Evolutionary conservation across 2,329 filamentous ascomycete genomes (phyloP), one percentile per base, ranked within the genome.

Genomic region (Exophiala oligosperma): DNA sequence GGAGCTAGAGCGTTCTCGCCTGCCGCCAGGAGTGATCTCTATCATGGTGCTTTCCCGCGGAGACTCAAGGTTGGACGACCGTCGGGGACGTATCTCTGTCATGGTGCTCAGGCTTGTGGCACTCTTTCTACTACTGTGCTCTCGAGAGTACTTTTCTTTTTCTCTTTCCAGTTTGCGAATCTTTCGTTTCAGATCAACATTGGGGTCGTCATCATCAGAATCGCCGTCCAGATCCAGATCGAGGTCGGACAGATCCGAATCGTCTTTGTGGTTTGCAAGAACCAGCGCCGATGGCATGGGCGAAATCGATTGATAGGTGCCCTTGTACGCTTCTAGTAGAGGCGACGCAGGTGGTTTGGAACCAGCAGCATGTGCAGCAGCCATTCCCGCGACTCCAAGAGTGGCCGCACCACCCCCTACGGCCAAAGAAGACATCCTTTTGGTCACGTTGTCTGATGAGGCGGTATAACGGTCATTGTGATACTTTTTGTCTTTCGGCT

Each of bases 301-400:
- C 0, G 92, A 96, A 67, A 95, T 90, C 57, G 90, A 91, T 73
- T 97, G 93, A 68, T 96, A 97, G 0, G 92, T 96, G 40, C 93
- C 93, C 62, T 88, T 89, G 74, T 97, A 97, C 0, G 94, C 88
- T 74, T 97, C 93, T 1, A 96, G 84, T 50, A 97, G 79, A 0
- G 93, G 94, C 62, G 91, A 96, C 1, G 85, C 85, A 0, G 92
- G 91, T 1, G 91, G 83, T 46, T 80, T 71, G 35, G 70, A 73
- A 5, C 68, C 67, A 46, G 71, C 70, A 17, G 9, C 70, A 9
- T 68, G 70, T 21, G 59, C 59, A 17, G 63, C 61, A 17, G 63
- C 61, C 37, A 75, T 73, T 1, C 72, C 68, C 54, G 70, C 73
- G 37, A 69, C 70, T n/a, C 73, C 71, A 4, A 73, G 72, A n/a